A percentile compares a stretch with the other conserved stretches of the same genome.
Evolutionary conservation across 2,329 filamentous ascomycete genomes (phyloP).

Genomic region (Plectosphaerella sp.): DNA sequence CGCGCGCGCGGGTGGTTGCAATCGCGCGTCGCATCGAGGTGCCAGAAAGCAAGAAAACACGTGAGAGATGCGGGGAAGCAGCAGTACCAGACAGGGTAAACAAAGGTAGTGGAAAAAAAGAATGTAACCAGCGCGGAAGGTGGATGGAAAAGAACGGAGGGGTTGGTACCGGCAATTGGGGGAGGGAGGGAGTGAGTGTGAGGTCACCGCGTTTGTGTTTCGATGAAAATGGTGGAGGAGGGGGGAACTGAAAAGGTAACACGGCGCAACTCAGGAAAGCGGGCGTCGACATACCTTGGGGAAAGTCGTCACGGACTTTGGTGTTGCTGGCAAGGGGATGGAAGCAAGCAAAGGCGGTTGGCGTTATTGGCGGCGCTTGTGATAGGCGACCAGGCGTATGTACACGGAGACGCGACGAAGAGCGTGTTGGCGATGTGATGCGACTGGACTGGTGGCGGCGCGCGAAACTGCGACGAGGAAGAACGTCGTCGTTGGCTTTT

Average conservation of each 20-base stretch:
- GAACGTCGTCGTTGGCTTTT: not conserved
- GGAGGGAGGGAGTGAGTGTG: not conserved
- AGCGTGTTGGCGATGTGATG: conserved; percentile 9
- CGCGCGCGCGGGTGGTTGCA: not conserved
- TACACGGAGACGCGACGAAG: conserved; percentile 23
- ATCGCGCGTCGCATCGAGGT: not conserved
- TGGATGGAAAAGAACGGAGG: conserved; percentile 4
- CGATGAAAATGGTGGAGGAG: conserved; percentile 7
- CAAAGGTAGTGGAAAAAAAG: not conserved
- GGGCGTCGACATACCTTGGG: conserved; percentile 2
- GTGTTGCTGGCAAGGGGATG: no score
- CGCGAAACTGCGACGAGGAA: conserved; percentile 7
- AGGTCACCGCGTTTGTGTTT: conserved; percentile 1
- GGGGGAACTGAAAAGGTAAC: conserved; percentile 11
- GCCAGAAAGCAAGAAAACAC: not conserved
- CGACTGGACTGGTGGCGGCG: not conserved
- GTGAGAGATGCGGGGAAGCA: not conserved
- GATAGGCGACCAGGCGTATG: not conserved
- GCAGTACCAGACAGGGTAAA: not conserved
- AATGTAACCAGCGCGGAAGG: not conserved
- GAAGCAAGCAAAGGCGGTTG: no score
- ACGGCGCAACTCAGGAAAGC: not conserved
- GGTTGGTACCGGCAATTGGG: not conserved
- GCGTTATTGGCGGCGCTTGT: no score
- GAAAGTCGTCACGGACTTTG: conserved; percentile 3